These are phyloP conservation scores for Centrapalus pauciflorus DNA, from an alignment of 129 eudicot genomes.

Conservation along the genomic window DNA sequence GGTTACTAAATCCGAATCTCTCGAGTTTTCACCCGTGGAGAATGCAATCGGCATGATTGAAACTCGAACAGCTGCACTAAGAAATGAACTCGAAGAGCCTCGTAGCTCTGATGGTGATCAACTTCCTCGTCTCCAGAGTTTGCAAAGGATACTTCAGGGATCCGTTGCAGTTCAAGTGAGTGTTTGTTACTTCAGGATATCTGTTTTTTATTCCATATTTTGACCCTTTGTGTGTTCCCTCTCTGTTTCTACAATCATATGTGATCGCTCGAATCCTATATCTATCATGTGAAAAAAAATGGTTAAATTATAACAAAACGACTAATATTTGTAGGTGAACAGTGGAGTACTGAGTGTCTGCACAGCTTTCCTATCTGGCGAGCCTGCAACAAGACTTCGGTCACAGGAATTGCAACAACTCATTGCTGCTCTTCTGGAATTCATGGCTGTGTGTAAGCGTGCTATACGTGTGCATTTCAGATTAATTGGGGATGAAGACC, in stretches of 20 bases:
- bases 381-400: slow-evolving; percentile 95
- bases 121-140: slow-evolving; percentile 93
- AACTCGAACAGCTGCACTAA: slow-evolving; percentile 89
- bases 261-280: background rate
- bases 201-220: background rate
- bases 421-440: slow-evolving; percentile 95
- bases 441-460: slow-evolving; percentile 98
- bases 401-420: slow-evolving; percentile 97
- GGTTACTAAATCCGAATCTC: slow-evolving; percentile 86
- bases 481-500: slow-evolving; percentile 97
- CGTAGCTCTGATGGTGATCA: slow-evolving; percentile 98
- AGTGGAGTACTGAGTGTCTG: slow-evolving; percentile 97
- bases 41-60: slow-evolving; percentile 99
- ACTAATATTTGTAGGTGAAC: slow-evolving; percentile 57
- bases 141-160: slow-evolving; percentile 98
- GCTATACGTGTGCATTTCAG: slow-evolving; percentile 97
- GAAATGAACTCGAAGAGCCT: slow-evolving; percentile 97
- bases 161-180: slow-evolving; percentile 99
- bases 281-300: background rate
- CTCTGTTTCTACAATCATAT: background rate
- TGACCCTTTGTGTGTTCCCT: background rate
- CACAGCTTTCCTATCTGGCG: slow-evolving; percentile 96
- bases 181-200: background rate
- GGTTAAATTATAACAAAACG: slow-evolving; percentile 1
- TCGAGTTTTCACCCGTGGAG: slow-evolving; percentile 97